A percentile compares a stretch with the other conserved stretches of the same genome.
Evolutionary conservation across 495 filamentous ascomycete species (phyloP).

Genomic region (Viridothelium virens): DNA sequence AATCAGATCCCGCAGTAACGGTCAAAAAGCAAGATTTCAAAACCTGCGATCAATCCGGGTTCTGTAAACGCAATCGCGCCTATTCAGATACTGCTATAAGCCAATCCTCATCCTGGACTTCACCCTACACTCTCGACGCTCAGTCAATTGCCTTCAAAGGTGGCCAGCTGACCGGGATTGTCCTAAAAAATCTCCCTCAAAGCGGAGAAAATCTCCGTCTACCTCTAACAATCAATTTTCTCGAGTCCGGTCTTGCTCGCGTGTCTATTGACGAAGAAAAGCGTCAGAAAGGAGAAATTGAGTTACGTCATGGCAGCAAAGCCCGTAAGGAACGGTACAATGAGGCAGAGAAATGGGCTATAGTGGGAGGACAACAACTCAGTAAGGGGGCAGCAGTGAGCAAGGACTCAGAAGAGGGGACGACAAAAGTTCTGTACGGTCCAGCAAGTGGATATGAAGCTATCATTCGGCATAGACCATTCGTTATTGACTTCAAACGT

Average conservation of each 20-base stretch:
- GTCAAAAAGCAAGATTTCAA: slow-evolving; percentile 98
- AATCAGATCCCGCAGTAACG: slow-evolving; percentile 44
- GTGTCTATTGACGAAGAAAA: slow-evolving; percentile 85
- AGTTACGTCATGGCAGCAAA: slow-evolving; percentile 73
- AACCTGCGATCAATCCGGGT: slow-evolving; percentile 87
- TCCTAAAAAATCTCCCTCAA: slow-evolving; percentile 65
- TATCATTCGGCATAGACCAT: slow-evolving; percentile 72
- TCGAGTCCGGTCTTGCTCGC: slow-evolving; percentile 78
- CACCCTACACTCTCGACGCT: slow-evolving; percentile 71
- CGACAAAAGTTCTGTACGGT: slow-evolving; percentile 74
- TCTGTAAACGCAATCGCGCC: slow-evolving; percentile 88
- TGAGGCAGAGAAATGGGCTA: slow-evolving; percentile 75
- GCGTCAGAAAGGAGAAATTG: slow-evolving; percentile 80
- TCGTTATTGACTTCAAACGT: slow-evolving; percentile 74
- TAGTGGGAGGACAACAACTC: slow-evolving; percentile 68
- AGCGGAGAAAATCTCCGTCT: slow-evolving; percentile 60
- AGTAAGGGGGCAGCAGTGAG: slow-evolving; percentile 60
- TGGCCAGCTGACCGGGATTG: slow-evolving; percentile 67
- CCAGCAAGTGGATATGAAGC: slow-evolving; percentile 68
- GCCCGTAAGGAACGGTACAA: slow-evolving; percentile 89
- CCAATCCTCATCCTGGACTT: slow-evolving; percentile 58
- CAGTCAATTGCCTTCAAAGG: slow-evolving; percentile 66
- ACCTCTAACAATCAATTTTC: slow-evolving; percentile 78
- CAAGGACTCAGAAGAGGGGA: slow-evolving; percentile 49
- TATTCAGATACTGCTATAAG: slow-evolving; percentile 69